These are phyloP conservation scores for Scytalidium lignicola DNA, from an alignment of 2,329 filamentous ascomycete species.

Conservation along the genomic window DNA sequence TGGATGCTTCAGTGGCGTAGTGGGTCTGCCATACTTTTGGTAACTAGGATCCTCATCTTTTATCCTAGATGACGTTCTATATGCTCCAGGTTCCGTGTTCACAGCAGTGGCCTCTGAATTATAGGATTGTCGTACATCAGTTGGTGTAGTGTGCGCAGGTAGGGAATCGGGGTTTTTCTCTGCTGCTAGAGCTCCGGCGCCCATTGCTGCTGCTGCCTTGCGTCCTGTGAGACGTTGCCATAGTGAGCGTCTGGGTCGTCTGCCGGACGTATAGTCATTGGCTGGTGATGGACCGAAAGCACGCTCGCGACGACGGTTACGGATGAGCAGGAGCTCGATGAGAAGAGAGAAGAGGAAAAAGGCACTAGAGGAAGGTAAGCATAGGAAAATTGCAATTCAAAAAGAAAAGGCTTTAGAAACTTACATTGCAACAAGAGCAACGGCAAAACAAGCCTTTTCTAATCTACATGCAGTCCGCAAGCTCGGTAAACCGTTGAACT, in stretches of 20 bases:
- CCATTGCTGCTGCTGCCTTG: slow-evolving; percentile 14
- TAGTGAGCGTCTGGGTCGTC: slow-evolving; percentile 34
- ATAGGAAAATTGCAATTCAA: slow-evolving; percentile 2
- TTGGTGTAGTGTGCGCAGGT: slow-evolving; percentile 33
- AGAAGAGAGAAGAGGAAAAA: slow-evolving; percentile 71
- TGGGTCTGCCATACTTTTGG: neutral
- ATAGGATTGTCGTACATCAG: slow-evolving; percentile 26
- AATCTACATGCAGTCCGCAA: slow-evolving; percentile 65
- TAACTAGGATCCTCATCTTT: neutral
- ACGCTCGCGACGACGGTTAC: slow-evolving; percentile 70
- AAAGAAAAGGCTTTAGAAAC: slow-evolving; percentile 21
- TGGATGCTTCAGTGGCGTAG: neutral
- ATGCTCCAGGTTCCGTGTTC: slow-evolving; percentile 1
- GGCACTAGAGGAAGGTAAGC: slow-evolving; percentile 39
- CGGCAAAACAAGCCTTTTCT: slow-evolving; percentile 71
- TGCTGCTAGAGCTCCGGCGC: slow-evolving; percentile 10
- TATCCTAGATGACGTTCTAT: neutral
- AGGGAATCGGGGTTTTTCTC: slow-evolving; percentile 28
- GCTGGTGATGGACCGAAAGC: slow-evolving; percentile 60
- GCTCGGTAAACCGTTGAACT: slow-evolving; percentile 39
- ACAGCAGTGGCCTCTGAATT: slow-evolving; percentile 24
- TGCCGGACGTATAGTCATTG: slow-evolving; percentile 63
- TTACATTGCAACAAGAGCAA: slow-evolving; percentile 73
- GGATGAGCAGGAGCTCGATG: slow-evolving; percentile 62
- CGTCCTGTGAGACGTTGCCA: slow-evolving; percentile 22